These are phyloP conservation scores for Penicillium taxi DNA, from an alignment of 495 filamentous ascomycete species.

Conservation along the genomic window DNA sequence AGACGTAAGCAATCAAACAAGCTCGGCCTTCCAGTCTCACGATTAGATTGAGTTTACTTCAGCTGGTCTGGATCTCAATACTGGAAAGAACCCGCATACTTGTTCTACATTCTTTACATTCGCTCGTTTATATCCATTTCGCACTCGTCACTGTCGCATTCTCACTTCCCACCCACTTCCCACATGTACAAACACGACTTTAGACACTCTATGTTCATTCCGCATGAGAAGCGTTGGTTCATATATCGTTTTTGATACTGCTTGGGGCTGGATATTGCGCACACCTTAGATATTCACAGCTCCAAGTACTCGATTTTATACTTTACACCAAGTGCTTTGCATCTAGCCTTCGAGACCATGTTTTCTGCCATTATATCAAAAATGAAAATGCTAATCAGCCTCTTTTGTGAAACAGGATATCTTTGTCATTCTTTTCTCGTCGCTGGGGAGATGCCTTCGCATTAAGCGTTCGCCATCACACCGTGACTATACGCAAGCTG, in stretches of 20 bases:
- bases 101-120: too few species aligned
- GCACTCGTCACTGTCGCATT: neutral
- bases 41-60: constrained; percentile 31
- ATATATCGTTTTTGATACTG: too few species aligned
- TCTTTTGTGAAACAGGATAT: constrained; percentile 57
- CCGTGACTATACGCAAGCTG: constrained; percentile 52
- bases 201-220: constrained; percentile 4
- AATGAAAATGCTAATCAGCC: constrained; percentile 7
- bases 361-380: neutral
- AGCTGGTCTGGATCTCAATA: constrained; percentile 21
- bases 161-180: neutral
- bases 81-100: too few species aligned
- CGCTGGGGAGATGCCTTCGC: constrained; percentile 60
- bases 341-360: constrained; percentile 1
- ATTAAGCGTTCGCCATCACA: constrained; percentile 25
- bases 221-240: constrained; percentile 3
- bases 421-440: constrained; percentile 69
- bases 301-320: constrained; percentile 4
- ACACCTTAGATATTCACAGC: constrained; percentile 6
- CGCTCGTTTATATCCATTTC: too few species aligned
- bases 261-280: constrained; percentile 1
- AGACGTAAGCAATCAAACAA: constrained; percentile 16
- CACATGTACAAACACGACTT: too few species aligned
- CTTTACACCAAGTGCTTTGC: neutral
- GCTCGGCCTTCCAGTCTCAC: constrained; percentile 25